Evolutionary conservation across 805 yeast species (phyloP).

Genomic region (Saturnispora silvae): DNA sequence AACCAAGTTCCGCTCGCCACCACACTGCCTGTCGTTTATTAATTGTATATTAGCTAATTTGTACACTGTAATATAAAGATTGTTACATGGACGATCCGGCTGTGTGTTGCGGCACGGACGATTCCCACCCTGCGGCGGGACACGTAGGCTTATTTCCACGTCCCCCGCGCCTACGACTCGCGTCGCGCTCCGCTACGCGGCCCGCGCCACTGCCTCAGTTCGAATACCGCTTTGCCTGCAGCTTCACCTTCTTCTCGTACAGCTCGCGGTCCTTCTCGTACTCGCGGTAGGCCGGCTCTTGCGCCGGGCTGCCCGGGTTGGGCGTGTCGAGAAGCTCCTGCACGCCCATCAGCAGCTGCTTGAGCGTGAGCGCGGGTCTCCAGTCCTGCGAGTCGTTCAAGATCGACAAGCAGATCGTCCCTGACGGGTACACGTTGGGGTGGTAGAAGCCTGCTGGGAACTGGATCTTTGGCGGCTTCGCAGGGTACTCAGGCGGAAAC

Average conservation of each 20-base stretch:
- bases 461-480: slow-evolving; percentile 90
- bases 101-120: too few relatives aligned
- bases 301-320: slow-evolving; percentile 94
- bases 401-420: slow-evolving; percentile 88
- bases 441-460: slow-evolving; percentile 89
- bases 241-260: slow-evolving; percentile 68
- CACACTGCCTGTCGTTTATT: too few relatives aligned
- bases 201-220: too few relatives aligned
- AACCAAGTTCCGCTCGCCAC: too few relatives aligned
- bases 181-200: too few relatives aligned
- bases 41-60: too few relatives aligned
- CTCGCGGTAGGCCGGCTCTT: slow-evolving; percentile 91
- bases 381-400: slow-evolving; percentile 94
- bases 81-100: too few relatives aligned
- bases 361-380: slow-evolving; percentile 92
- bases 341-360: slow-evolving; percentile 81
- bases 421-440: slow-evolving; percentile 96
- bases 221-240: slow-evolving; percentile 70
- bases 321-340: slow-evolving; percentile 88
- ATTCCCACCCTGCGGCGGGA: too few relatives aligned
- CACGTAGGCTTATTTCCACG: too few relatives aligned
- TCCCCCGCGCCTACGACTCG: too few relatives aligned
- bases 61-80: too few relatives aligned
- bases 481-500: slow-evolving; percentile 89
- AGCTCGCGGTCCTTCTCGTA: slow-evolving; percentile 55